Evolutionary conservation across 768 basidiomycete species (phyloP).

Genomic region (Agaricus subrufescens): DNA sequence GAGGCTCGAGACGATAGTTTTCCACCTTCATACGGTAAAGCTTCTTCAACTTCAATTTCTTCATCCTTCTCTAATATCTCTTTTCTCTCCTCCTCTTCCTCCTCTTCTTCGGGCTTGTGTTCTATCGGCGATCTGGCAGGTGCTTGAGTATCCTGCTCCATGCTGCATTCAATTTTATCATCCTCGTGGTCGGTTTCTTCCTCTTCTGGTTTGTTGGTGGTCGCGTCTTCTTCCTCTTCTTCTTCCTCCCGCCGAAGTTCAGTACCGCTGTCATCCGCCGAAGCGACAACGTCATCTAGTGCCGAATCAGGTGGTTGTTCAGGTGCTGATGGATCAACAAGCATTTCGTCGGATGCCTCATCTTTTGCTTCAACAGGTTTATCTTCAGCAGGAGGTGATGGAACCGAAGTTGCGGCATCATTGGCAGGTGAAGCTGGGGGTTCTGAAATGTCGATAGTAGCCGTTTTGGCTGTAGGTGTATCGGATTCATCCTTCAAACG

Average conservation of each 20-base stretch:
- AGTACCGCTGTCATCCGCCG: constrained; percentile 2
- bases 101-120: constrained; percentile 16
- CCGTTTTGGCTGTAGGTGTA: neutral
- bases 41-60: constrained; percentile 5
- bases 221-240: constrained; percentile 9
- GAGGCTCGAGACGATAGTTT: neutral
- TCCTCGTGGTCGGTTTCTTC: constrained; percentile 14
- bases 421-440: neutral
- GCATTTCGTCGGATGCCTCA: neutral
- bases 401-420: neutral
- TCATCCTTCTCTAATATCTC: constrained; percentile 12
- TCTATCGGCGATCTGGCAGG: neutral
- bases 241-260: constrained; percentile 14
- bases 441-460: neutral
- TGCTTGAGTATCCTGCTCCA: neutral
- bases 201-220: constrained; percentile 9
- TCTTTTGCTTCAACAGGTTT: neutral
- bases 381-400: neutral
- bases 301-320: neutral
- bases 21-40: neutral
- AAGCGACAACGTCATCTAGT: constrained; percentile 1
- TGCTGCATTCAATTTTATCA: neutral
- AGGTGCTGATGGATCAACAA: neutral
- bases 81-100: constrained; percentile 16
- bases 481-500: neutral